phyloP scores from a whole-genome alignment of 257 asterid species.

The Penstemon barbatus region DNA sequence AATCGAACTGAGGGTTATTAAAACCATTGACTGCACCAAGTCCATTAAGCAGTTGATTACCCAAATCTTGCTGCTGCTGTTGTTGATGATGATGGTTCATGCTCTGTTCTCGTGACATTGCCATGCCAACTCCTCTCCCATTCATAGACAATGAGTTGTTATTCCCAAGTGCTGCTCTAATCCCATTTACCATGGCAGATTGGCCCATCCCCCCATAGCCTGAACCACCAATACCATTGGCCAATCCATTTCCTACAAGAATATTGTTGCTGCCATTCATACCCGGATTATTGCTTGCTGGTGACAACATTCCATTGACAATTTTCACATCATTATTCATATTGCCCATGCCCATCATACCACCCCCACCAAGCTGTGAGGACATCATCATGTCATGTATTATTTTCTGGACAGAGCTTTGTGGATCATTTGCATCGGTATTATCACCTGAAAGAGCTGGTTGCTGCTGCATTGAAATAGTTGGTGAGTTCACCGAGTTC shows the following conservation, averaged over 20 bases:
- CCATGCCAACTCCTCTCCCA: slow-evolving; percentile 80
- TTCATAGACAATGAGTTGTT: slow-evolving; percentile 62
- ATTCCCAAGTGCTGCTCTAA: slow-evolving; percentile 61
- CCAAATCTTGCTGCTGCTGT: slow-evolving; percentile 63
- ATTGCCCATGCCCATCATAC: slow-evolving; percentile 51
- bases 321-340: slow-evolving; percentile 58
- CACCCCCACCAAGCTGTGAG: slow-evolving; percentile 60
- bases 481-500: slow-evolving; percentile 56
- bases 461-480: slow-evolving; percentile 53
- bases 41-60: slow-evolving; percentile 67
- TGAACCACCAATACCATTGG: slow-evolving; percentile 48
- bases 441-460: slow-evolving; percentile 55
- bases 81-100: slow-evolving; percentile 33
- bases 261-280: slow-evolving; percentile 38
- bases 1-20: slow-evolving; percentile 84
- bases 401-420: slow-evolving; percentile 88
- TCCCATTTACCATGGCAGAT: slow-evolving; percentile 68
- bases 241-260: slow-evolving; percentile 51
- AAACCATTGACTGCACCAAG: slow-evolving; percentile 78
- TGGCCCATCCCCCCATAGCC: slow-evolving; percentile 59
- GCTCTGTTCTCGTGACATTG: slow-evolving; percentile 66
- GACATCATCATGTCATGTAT: slow-evolving; percentile 84
- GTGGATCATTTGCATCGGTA: slow-evolving; percentile 72
- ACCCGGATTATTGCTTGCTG: slow-evolving; percentile 38
- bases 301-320: slow-evolving; percentile 49